Evolutionary conservation across 371 early-diverging fungal species (phyloP).

Genomic region (Mortierella sp.): DNA sequence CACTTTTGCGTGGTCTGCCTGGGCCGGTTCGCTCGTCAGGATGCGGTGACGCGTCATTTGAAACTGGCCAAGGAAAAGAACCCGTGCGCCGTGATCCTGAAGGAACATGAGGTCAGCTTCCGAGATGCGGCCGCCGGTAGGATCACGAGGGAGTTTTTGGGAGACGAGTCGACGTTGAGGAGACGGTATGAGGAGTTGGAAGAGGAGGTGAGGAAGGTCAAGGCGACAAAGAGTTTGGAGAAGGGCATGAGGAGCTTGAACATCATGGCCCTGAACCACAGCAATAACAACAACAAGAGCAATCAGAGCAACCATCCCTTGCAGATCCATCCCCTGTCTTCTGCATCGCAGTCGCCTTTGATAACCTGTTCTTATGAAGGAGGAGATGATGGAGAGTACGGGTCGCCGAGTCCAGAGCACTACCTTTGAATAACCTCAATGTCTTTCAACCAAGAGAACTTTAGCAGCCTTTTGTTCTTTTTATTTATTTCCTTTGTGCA

Average conservation of each 20-base stretch:
- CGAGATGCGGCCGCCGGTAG: constrained; percentile 40
- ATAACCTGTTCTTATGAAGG: not conserved
- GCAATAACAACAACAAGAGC: not conserved
- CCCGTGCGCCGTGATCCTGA: constrained; percentile 30
- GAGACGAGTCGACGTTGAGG: constrained; percentile 19
- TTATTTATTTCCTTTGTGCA: too few species aligned
- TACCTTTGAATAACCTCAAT: too few species aligned
- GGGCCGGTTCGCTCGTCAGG: constrained; percentile 39
- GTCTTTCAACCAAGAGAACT: too few species aligned
- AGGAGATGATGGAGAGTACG: not conserved
- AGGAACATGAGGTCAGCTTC: constrained; percentile 6
- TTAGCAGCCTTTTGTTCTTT: too few species aligned
- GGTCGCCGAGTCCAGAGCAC: not conserved
- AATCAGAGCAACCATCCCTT: too few species aligned
- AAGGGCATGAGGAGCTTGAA: constrained; percentile 18
- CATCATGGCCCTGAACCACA: not conserved
- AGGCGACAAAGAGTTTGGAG: constrained; percentile 18
- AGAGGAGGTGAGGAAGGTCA: constrained; percentile 16
- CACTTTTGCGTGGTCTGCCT: constrained; percentile 39
- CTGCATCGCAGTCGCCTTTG: not conserved
- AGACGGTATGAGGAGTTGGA: constrained; percentile 25
- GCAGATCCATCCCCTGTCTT: not conserved
- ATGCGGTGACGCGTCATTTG: constrained; percentile 46
- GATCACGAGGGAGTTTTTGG: constrained; percentile 15
- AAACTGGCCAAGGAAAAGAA: constrained; percentile 30